Base-by-base conservation (phyloP, 2,329 filamentous ascomycete species). In the Fusarium subtropicale region DNA sequence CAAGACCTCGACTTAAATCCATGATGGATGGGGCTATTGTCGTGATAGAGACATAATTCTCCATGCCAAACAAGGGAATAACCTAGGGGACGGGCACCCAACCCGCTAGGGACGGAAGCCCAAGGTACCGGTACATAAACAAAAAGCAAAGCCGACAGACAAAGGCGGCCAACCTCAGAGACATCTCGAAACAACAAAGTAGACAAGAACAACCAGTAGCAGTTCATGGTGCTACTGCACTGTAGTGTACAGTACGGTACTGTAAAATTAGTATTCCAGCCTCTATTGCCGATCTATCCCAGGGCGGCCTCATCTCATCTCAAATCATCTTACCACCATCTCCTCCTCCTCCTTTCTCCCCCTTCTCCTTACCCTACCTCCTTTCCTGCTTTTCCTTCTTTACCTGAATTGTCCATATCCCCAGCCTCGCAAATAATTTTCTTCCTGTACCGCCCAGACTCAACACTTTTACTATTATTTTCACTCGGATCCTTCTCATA, bases 281-380 rank as follows among this genome's bases (percentile, higher is more conserved):
- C 44, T 31, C 12, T 20, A 20, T 55, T 34, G 65, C 50, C 47
- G 68, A 68, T 68, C 64, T 16, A 51, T 68, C 53, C 31, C 38
- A 64, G 66, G 58, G 63, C 67, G 67, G 54, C 63, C 67, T 69
- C 67, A 71, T 56, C 61, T 52, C 31, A 55, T 60, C 56, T 52
- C 41, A 55, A 36, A 36, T 48, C 44, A 69, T 70, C 66, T 68
- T 56, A 63, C 67, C 58, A 48, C 39, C 41, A 44, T 24, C 28
- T 31, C 39, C 45, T 44, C 60, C 39, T 55, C 44, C 51, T 24
- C 66, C 51, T 38, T 41, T 28, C 50, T 46, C 26, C 30, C 38
- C 41, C 42, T 24, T 39, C 41, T 50, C 52, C 44, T 34, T 54
- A 34, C 36, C 26, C 33, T 56, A 42, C 39, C 30, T 67, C 53